Evolutionary conservation across 2,329 filamentous ascomycete genomes (phyloP), one percentile per base, ranked within the genome.

Genomic region (Venturiaceae sp.): DNA sequence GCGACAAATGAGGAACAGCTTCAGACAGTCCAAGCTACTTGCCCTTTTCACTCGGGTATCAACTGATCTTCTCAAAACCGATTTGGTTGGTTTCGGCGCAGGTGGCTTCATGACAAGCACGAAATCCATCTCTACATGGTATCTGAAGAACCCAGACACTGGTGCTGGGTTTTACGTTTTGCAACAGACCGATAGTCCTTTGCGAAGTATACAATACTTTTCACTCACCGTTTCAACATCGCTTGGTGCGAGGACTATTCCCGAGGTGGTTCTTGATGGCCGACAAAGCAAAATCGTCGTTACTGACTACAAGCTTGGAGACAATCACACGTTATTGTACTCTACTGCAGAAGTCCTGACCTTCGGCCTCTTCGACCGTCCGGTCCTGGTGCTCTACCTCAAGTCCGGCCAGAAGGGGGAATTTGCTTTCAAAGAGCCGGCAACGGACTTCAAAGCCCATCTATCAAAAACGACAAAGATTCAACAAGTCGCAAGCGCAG

Each of bases 151-250:
- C 46, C 79, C 80, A 0, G 74, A 82, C 3, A 84, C 78, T 0
- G 76, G 77, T 30, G 78, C 75, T 1, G 79, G 73, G 0, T 86
- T 86, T 65, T 86, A 86, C 63, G 77, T 85, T 2, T 76, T 78
- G 0, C 76, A 79, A 59, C 83, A 86, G 59, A 67, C 73, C 0
- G 73, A 79, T 52, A 83, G 82, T 0, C 75, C 80, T 0, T 78
- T 79, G 0, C 71, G 70, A 0, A 78, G 80, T 78, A 0, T 68
- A 68, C 1, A 80, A 77, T 55, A 69, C 83, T 81, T 81, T 57
- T 70, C 75, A 1, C 71, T 78, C 6, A 74, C 72, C 46, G 72
- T 80, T 16, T 71, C 73, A 26, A 83, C 80, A 1, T 77, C 77
- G 1, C 66, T 65, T 16, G 79, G 78, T 52, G 64, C 67, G 23